phyloP scores from a whole-genome alignment of 495 filamentous ascomycete species.

The Aspergillus bertholletiae region DNA sequence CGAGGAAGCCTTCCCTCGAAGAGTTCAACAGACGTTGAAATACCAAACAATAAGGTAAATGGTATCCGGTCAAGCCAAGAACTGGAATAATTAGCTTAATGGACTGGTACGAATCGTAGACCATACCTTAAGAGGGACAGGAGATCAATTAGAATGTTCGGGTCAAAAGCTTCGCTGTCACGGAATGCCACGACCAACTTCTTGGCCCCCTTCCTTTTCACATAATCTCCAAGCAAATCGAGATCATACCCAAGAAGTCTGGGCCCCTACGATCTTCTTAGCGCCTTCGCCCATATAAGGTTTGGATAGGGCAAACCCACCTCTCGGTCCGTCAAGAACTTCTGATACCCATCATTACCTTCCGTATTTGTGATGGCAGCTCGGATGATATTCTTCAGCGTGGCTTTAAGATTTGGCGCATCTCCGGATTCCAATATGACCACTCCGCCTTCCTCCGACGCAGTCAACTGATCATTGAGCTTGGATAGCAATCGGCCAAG shows the following conservation, averaged over 20 bases:
- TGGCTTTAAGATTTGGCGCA: conserved; percentile 75
- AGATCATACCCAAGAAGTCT: conserved; percentile 87
- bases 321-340: conserved; percentile 47
- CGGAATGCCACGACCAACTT: conserved; percentile 75
- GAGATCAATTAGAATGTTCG: conserved; percentile 70
- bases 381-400: conserved; percentile 78
- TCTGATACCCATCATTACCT: conserved; percentile 40
- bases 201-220: conserved; percentile 50
- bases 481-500: conserved; percentile 64
- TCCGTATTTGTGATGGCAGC: conserved; percentile 59
- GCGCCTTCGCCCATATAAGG: conserved; percentile 16
- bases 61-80: conserved; percentile 89
- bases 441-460: conserved; percentile 47
- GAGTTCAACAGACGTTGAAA: conserved; percentile 86
- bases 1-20: conserved; percentile 84
- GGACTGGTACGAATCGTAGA: not conserved
- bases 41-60: conserved; percentile 80
- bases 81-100: conserved; percentile 37
- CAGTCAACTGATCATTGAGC: conserved; percentile 55
- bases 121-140: conserved; percentile 70
- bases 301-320: conserved; percentile 31
- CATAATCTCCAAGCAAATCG: conserved; percentile 68
- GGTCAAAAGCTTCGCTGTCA: conserved; percentile 92
- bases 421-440: conserved; percentile 76
- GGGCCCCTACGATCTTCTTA: conserved; percentile 40